Evolutionary conservation across 495 filamentous ascomycete species (phyloP), one percentile per base, ranked within the genome.

Genomic region (Tuber aestivum): DNA sequence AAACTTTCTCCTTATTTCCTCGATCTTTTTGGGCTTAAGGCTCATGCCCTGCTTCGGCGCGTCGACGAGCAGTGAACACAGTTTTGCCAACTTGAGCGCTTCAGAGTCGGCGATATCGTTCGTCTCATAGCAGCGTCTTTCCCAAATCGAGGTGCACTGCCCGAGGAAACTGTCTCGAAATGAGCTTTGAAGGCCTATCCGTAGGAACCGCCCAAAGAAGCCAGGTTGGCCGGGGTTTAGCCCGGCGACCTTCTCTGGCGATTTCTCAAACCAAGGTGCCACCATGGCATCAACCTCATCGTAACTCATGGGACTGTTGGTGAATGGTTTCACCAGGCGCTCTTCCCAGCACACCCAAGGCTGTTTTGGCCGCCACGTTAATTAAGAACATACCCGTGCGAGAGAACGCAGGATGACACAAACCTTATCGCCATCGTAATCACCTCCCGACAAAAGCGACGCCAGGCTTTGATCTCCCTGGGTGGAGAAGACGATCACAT

Each of bases 311-410:
- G 77, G 8, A 0, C 91, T 90, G 80, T 97, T 97, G 6, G 81
- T 75, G 80, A 97, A 99, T n/a, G 85, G 87, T 7, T 87, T 80
- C 0, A 96, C 93, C 21, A 97, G 89, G 0, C 85, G 85, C 3
- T 87, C 86, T 75, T 97, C 94, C 94, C 94, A 97, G 83, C 94
- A 97, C 23, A 97, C 86, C 94, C 94, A 95, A 0, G 90, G 78
- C 79, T 81, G 37, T 75, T 27, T 61, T 21, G 69, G 41, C 23
- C 70, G 16, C 18, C 35, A 5, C 20, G 27, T 12, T 69, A 21
- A 38, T 27, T 27, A 21, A 8, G 16, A 9, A 40, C 14, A 9
- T 1, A 21, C 50, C 35, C 48, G 44, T 48, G 74, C 7, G 4
- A 71, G 27, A 61, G 10, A 41, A 20, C 69, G 48, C 68, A 35